Evolutionary conservation across 305 asterid species (phyloP), one percentile per base, ranked within the genome.

Genomic region (Fraxinus xanthoxyloides): DNA sequence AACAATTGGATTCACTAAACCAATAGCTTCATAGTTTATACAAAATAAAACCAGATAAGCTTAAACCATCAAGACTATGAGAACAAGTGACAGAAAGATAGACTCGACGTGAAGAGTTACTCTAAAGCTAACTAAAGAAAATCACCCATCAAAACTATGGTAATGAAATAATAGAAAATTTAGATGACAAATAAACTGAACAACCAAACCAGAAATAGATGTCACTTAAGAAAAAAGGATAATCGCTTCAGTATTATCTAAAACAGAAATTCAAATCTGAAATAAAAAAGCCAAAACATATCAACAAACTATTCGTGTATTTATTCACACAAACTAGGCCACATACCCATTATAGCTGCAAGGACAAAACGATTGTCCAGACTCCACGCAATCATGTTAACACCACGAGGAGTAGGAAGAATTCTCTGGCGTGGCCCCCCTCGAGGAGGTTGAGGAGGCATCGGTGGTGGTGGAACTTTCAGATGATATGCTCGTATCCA

Each of bases 381-480:
- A 86, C 99, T 96, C 99, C 99, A 96, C 61, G 93, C 93, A 73
- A 96, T 93, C 98, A 96, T 96, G 89, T 96, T 94, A 83, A 96
- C 99, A 82, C 99, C 99, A 81, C 99, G 98, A 75, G 99, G 98
- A 70, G 99, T 92, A 76, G 99, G 99, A 88, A 94, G 92, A 84
- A 94, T 88, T 88, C 99, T 93, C 84, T 94, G 98, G 73, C 99
- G 98, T 77, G 99, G 99, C 77, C 99, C 99, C 67, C 99, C 99
- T 83, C 98, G 88, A 43, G 97, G 92, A 7, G 98, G 97, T 87
- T 96, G 99, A 88, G 99, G 98, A 13, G 95, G 95, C 97, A 94
- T 88, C 38, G 98, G 98, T 46, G 99, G 99, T 73, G 98, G 98
- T 76, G 99, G 99, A 84, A 96, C 99, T 87, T 94, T 96, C 85